Conservation (phyloP, 2,329 filamentous ascomycete genomes). For the Incumbomyces delicatus region DNA sequence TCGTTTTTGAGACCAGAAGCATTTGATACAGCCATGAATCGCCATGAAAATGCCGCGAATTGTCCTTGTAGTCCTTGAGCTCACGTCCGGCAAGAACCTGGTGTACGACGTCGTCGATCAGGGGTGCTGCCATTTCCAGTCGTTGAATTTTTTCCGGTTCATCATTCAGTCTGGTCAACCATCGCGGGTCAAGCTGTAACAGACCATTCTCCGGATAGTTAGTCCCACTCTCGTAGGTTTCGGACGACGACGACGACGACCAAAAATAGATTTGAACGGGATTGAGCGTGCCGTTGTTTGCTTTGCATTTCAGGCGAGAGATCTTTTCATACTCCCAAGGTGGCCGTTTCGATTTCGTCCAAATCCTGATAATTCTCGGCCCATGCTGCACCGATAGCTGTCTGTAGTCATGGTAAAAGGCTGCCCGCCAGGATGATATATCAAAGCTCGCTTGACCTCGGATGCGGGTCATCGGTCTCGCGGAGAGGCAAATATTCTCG, state of each 20-base stretch:
- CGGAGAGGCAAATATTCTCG: conserved; percentile 8
- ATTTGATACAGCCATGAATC: conserved; percentile 3
- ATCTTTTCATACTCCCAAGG: conserved; percentile 4
- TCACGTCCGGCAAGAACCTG: not conserved
- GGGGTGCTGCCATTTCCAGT: not conserved
- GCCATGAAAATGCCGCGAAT: not conserved
- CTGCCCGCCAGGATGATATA: not conserved
- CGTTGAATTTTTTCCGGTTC: conserved; percentile 1
- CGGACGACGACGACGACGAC: not conserved
- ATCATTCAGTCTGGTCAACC: conserved; percentile 1
- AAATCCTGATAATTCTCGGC: not conserved
- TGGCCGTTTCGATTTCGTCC: not conserved
- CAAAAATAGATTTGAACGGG: conserved; percentile 5
- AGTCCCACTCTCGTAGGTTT: too few relatives aligned
- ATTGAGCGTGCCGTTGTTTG: not conserved
- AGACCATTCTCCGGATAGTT: not conserved
- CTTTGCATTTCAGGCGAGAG: not conserved
- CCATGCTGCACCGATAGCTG: not conserved
- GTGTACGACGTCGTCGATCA: not conserved
- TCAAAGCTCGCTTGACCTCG: conserved; percentile 4
- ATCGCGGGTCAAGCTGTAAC: not conserved
- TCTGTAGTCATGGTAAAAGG: not conserved
- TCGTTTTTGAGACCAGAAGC: not conserved
- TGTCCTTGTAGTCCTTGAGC: not conserved
- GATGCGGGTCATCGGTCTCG: conserved; percentile 13